Conservation (phyloP, 148 eudicot genomes). For the Nepenthes gracilis region DNA sequence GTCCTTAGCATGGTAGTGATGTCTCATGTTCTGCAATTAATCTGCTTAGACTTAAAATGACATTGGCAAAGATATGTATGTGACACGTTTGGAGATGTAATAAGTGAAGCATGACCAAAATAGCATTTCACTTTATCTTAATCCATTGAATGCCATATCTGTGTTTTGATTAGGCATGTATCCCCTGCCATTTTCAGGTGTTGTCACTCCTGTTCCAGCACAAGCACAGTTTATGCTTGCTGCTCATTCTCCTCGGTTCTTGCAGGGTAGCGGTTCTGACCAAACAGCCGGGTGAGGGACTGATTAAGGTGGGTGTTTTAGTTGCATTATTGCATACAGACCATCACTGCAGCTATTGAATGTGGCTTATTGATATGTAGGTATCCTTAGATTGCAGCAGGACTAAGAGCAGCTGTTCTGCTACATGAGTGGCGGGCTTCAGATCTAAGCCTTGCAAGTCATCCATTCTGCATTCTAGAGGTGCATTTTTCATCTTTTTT, state of each 20-base stretch:
- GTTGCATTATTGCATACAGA: background rate
- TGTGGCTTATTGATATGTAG: conserved; percentile 18
- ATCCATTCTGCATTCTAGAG: conserved; percentile 80
- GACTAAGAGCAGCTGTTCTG: conserved; percentile 92
- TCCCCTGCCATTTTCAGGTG: conserved; percentile 33
- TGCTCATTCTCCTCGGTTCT: conserved; percentile 70
- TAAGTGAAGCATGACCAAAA: no score
- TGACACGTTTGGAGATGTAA: no score
- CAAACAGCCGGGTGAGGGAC: conserved; percentile 78
- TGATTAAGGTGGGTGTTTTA: conserved; percentile 45
- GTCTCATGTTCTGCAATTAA: no score
- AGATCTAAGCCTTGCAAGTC: conserved; percentile 87
- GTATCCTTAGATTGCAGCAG: conserved; percentile 93
- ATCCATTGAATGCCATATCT: background rate
- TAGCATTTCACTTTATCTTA: background rate
- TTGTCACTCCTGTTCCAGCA: conserved; percentile 51
- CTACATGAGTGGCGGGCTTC: conserved; percentile 91
- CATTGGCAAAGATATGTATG: no score
- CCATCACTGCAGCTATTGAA: conserved; percentile 9
- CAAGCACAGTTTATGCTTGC: conserved; percentile 74
- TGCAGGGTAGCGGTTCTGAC: conserved; percentile 73
- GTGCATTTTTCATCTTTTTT: conserved; percentile 20
- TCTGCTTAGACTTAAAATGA: no score
- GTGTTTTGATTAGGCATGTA: background rate
- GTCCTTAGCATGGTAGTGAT: no score